These are phyloP conservation scores for Cladorrhinum sp. DNA, from an alignment of 2,329 filamentous ascomycete genomes.

Conservation along the genomic window DNA sequence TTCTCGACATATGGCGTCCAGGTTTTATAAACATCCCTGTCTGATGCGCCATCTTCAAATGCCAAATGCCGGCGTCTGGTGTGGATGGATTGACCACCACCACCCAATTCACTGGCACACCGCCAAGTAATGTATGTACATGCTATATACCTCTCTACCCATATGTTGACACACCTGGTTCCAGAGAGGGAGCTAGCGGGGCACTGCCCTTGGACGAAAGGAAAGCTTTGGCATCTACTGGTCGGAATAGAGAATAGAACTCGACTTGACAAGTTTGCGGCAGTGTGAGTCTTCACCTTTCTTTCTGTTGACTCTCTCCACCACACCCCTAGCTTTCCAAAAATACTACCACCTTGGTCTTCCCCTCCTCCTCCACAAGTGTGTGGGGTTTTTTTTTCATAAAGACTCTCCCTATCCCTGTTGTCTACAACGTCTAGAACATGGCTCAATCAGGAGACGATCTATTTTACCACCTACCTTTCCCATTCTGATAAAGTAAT, in stretches of 20 bases:
- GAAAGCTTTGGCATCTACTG: neutral
- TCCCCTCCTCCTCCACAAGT: neutral
- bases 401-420: neutral
- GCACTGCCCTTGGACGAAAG: neutral
- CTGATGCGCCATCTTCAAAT: neutral
- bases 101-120: neutral
- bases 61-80: neutral
- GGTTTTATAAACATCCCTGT: neutral
- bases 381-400: neutral
- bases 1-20: neutral
- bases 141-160: neutral
- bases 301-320: neutral
- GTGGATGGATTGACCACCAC: neutral
- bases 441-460: no score
- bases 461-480: neutral
- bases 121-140: neutral
- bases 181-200: neutral
- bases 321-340: conserved; percentile 1
- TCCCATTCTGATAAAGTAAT: neutral
- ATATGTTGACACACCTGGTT: neutral
- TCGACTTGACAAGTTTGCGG: neutral
- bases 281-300: neutral
- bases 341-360: neutral
- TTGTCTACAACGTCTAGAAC: no score
- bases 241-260: neutral